These are phyloP conservation scores for Triticum dicoccoides DNA, from an alignment of 176 grass and related monocot species.

Conservation along the genomic window DNA sequence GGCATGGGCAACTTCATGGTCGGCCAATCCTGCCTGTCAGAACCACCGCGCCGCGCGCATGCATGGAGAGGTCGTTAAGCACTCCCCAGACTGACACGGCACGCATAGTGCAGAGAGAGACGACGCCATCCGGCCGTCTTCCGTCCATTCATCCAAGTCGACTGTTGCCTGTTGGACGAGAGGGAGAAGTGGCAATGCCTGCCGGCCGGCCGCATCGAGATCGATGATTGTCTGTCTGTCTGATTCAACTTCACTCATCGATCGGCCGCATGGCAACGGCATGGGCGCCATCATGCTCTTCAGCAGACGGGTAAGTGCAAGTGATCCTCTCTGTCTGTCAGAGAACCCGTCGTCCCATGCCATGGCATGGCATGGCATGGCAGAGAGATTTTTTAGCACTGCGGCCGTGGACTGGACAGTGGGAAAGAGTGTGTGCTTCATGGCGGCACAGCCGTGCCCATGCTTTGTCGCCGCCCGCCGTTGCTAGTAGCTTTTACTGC, in stretches of 20 bases:
- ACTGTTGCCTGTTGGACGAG: background rate
- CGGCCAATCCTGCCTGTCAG: background rate
- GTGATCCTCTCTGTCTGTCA: slow-evolving; percentile 3
- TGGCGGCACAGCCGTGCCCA: background rate
- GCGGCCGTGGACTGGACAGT: background rate
- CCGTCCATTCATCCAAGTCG: background rate
- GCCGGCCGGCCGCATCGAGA: background rate
- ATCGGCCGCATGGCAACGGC: background rate
- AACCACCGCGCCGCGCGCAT: background rate
- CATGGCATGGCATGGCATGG: background rate
- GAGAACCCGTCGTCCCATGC: background rate
- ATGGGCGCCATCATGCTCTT: slow-evolving; percentile 11
- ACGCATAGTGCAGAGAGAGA: background rate
- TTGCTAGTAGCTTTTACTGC: no score
- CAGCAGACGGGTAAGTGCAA: background rate
- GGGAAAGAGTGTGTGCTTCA: background rate
- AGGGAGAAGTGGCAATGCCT: background rate
- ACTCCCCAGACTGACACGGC: background rate
- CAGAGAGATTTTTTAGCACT: slow-evolving; percentile 13
- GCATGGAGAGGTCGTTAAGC: background rate
- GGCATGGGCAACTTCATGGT: background rate
- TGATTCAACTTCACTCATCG: background rate
- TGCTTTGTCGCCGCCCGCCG: background rate
- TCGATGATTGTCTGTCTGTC: background rate
- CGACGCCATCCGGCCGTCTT: background rate